phyloP scores from a whole-genome alignment of 2,329 filamentous ascomycete genomes.

The Cyphellophora attinorum region DNA sequence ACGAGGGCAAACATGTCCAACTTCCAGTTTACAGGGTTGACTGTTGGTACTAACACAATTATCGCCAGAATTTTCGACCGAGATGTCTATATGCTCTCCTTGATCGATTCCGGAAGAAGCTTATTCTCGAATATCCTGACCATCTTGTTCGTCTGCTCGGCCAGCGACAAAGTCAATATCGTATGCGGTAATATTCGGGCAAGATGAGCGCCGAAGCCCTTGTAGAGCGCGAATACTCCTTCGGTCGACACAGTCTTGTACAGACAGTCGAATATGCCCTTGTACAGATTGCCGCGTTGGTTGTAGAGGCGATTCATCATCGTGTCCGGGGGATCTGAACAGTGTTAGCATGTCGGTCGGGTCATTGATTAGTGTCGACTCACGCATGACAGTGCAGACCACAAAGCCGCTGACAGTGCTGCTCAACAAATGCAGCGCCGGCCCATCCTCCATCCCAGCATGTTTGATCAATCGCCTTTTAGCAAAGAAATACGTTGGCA shows the following conservation, averaged over 20 bases:
- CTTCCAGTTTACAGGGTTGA: no score
- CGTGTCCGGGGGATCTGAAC: conserved; percentile 52
- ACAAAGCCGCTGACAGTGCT: conserved; percentile 89
- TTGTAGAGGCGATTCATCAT: conserved; percentile 99
- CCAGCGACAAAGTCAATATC: conserved; percentile 81
- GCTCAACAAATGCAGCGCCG: conserved; percentile 76
- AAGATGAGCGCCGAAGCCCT: conserved; percentile 91
- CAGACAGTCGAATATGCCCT: conserved; percentile 83
- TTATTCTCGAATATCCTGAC: conserved; percentile 67
- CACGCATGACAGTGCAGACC: conserved; percentile 96
- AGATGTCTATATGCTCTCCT: conserved; percentile 38
- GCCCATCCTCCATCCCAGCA: conserved; percentile 81
- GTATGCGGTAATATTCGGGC: conserved; percentile 93
- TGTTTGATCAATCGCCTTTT: conserved; percentile 78
- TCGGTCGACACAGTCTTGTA: conserved; percentile 86
- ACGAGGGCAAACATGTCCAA: no score
- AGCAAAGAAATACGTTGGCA: conserved; percentile 96
- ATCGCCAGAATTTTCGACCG: no score
- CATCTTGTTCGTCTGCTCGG: conserved; percentile 94
- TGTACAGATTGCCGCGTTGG: conserved; percentile 95
- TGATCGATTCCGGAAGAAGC: conserved; percentile 38
- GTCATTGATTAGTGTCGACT: conserved; percentile 55
- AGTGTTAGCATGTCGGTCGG: conserved; percentile 3
- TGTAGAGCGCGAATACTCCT: conserved; percentile 87
- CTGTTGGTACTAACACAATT: no score